Percentiles rank a stretch among this genome's conserved stretches.
Evolutionary conservation across 2,329 filamentous ascomycete genomes (phyloP).

Genomic region (Nemania serpens): DNA sequence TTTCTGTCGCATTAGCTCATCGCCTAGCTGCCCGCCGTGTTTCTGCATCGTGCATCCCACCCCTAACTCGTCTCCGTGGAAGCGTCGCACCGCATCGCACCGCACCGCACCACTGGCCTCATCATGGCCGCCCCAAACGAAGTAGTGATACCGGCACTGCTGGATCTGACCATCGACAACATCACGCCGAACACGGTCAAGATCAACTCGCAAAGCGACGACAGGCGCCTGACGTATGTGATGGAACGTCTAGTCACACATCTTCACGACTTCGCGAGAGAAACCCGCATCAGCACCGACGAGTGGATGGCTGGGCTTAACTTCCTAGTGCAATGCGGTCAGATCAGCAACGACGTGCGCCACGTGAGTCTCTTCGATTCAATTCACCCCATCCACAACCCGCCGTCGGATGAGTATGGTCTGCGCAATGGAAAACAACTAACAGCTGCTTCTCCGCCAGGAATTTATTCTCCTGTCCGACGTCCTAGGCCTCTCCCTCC

Average conservation of each 20-base stretch:
- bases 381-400: no score
- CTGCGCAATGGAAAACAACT: constrained; percentile 5
- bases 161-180: constrained; percentile 77
- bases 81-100: background rate
- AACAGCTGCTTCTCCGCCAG: constrained; percentile 41
- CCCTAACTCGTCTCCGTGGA: background rate
- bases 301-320: constrained; percentile 79
- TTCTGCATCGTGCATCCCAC: background rate
- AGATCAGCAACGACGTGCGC: constrained; percentile 75
- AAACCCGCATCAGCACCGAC: constrained; percentile 73
- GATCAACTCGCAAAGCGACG: constrained; percentile 72
- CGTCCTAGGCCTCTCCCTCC: constrained; percentile 75
- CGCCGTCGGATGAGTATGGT: background rate
- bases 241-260: constrained; percentile 76
- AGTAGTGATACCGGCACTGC: constrained; percentile 53
- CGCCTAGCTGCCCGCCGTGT: no score
- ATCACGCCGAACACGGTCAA: constrained; percentile 76
- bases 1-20: background rate
- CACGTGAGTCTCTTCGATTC: constrained; percentile 55
- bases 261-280: constrained; percentile 80
- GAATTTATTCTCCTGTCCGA: constrained; percentile 86
- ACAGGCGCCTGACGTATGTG: constrained; percentile 71
- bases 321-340: constrained; percentile 73
- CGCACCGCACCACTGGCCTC: background rate
- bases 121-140: constrained; percentile 35